Evolutionary conservation across 495 filamentous ascomycete genomes (phyloP).

Genomic region (Clavariopsis aquatica): DNA sequence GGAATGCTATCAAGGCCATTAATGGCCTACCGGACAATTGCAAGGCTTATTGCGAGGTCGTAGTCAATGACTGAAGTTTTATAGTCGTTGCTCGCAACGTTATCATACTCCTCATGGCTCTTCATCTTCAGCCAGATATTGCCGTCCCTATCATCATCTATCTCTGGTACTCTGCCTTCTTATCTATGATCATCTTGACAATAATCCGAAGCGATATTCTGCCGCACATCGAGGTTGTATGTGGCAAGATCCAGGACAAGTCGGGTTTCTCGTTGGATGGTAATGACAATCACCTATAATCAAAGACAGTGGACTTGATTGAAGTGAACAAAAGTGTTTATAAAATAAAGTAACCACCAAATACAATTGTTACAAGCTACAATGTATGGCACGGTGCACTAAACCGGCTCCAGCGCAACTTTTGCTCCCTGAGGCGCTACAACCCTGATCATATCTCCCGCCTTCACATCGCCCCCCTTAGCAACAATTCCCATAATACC

Average conservation of each 20-base stretch:
- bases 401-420: slow-evolving; percentile 13
- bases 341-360: too few species aligned
- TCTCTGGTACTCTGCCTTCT: slow-evolving; percentile 47
- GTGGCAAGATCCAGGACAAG: slow-evolving; percentile 37
- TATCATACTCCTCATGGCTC: slow-evolving; percentile 49
- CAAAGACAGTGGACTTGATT: too few species aligned
- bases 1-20: slow-evolving; percentile 51
- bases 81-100: slow-evolving; percentile 50
- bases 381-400: background rate
- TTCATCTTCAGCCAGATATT: slow-evolving; percentile 28
- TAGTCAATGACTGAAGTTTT: slow-evolving; percentile 51
- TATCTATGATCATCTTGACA: slow-evolving; percentile 22
- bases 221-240: slow-evolving; percentile 41
- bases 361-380: background rate
- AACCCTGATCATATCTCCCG: slow-evolving; percentile 11
- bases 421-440: background rate
- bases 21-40: slow-evolving; percentile 42
- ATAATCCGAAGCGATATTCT: slow-evolving; percentile 25
- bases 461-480: slow-evolving; percentile 8
- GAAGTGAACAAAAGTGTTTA: too few species aligned
- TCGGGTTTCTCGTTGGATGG: too few species aligned
- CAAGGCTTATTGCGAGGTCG: slow-evolving; percentile 31
- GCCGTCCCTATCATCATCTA: slow-evolving; percentile 44
- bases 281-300: too few species aligned
- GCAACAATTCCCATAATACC: slow-evolving; percentile 20